Evolutionary conservation across 352 stramenopile species (phyloP).

Genomic region (Stephanocyclus meneghinianus): DNA sequence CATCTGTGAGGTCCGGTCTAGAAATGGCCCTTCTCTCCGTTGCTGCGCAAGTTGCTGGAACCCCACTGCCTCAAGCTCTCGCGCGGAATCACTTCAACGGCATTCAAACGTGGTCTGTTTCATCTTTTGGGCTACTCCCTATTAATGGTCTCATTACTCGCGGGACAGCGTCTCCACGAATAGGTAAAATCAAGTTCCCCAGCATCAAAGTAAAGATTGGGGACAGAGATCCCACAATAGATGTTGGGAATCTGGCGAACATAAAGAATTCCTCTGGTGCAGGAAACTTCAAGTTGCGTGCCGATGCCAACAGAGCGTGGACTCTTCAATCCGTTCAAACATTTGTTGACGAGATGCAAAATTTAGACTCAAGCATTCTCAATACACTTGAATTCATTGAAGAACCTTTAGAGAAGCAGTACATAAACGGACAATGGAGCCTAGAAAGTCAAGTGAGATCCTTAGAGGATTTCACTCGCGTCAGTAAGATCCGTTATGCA

Average conservation of each 20-base stretch:
- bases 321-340: conserved; percentile 43
- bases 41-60: conserved; percentile 54
- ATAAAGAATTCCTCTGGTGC: conserved; percentile 23
- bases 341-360: conserved; percentile 62
- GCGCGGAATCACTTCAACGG: conserved; percentile 27
- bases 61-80: conserved; percentile 63
- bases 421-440: conserved; percentile 44
- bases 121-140: conserved; percentile 26
- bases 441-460: conserved; percentile 55
- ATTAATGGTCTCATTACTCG: conserved; percentile 77
- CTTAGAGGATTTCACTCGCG: conserved; percentile 61
- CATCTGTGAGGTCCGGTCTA: conserved; percentile 70
- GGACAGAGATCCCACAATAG: conserved; percentile 43
- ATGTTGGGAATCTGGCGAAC: conserved; percentile 43
- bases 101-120: conserved; percentile 5
- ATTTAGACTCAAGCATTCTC: conserved; percentile 21
- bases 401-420: conserved; percentile 69
- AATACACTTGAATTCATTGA: conserved; percentile 77
- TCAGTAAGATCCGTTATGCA: conserved; percentile 65
- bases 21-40: conserved; percentile 80
- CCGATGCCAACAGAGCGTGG: conserved; percentile 78
- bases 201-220: conserved; percentile 81
- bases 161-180: conserved; percentile 12
- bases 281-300: conserved; percentile 49
- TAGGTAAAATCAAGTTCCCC: conserved; percentile 41